A percentile compares a stretch with the other conserved stretches of the same genome.
phyloP scores from a whole-genome alignment of 2,329 filamentous ascomycete genomes.

The Kalaharituber pfeilii region DNA sequence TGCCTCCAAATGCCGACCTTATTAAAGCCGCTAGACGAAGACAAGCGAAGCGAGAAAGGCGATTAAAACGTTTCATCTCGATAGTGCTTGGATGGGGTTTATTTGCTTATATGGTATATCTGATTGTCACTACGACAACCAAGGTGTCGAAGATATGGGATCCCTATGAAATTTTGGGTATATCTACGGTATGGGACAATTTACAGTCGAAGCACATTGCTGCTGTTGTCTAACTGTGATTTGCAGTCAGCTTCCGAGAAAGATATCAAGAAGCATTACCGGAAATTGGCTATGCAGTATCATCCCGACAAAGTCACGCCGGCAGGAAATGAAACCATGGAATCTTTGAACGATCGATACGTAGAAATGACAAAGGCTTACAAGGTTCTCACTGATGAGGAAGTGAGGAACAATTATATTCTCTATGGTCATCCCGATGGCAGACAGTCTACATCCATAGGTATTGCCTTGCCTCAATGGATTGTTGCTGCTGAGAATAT shows the following conservation, averaged over 20 bases:
- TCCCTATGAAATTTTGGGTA: constrained; percentile 82
- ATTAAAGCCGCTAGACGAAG: constrained; percentile 67
- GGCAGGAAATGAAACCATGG: constrained; percentile 81
- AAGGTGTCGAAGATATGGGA: constrained; percentile 64
- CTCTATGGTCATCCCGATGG: constrained; percentile 93
- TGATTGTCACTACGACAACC: constrained; percentile 46
- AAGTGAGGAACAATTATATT: constrained; percentile 89
- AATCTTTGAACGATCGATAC: constrained; percentile 70
- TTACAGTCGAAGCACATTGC: too few relatives aligned
- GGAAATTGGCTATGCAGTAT: constrained; percentile 63
- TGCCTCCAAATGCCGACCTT: constrained; percentile 63
- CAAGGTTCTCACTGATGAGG: constrained; percentile 93
- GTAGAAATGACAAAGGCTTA: constrained; percentile 96
- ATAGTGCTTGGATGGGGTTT: constrained; percentile 62
- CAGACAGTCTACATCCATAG: constrained; percentile 95
- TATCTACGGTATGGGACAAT: constrained; percentile 55
- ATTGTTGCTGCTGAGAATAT: constrained; percentile 86
- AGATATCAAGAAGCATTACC: constrained; percentile 83
- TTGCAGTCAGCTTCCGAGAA: constrained; percentile 62
- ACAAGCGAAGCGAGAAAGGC: constrained; percentile 77
- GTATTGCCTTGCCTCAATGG: constrained; percentile 84
- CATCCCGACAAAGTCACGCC: constrained; percentile 88
- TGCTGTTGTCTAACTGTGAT: constrained; percentile 22
- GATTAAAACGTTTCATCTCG: constrained; percentile 64
- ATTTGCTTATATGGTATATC: constrained; percentile 81